Conservation (phyloP, 192 early-diverging fungal species). For the Podila epigama region DNA sequence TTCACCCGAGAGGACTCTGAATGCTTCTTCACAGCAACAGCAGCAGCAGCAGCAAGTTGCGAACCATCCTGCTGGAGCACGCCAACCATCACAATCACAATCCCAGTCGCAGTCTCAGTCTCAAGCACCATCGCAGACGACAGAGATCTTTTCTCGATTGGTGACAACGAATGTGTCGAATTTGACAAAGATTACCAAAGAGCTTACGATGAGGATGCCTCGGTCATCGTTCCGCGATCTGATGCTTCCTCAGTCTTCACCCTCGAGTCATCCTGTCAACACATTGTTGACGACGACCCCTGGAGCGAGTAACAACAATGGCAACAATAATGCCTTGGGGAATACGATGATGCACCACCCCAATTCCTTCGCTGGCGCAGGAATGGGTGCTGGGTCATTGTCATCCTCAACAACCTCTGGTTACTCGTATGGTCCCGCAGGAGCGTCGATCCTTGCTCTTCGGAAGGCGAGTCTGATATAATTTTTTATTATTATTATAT, state of each 20-base stretch:
- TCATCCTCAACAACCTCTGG: neutral
- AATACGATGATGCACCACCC: neutral
- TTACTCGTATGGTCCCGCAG: slow-evolving; percentile 9
- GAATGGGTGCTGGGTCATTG: neutral
- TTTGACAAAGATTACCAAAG: slow-evolving; percentile 41
- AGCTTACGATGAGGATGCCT: slow-evolving; percentile 37
- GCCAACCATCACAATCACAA: neutral
- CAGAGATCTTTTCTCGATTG: slow-evolving; percentile 37
- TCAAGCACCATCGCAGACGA: slow-evolving; percentile 1
- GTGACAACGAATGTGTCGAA: slow-evolving; percentile 40
- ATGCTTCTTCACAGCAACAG: neutral
- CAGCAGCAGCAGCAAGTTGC: neutral
- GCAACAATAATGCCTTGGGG: neutral
- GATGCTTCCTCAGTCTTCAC: neutral
- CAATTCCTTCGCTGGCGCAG: slow-evolving; percentile 37
- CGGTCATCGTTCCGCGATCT: slow-evolving; percentile 37
- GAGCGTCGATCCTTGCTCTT: slow-evolving; percentile 22
- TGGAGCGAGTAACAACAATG: neutral
- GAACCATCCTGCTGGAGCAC: too few species aligned
- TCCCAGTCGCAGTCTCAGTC: neutral
- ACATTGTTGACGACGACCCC: neutral
- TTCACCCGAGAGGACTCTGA: slow-evolving; percentile 12
- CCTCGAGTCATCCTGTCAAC: neutral
- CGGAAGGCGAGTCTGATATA: slow-evolving; percentile 37
- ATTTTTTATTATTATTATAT: too few species aligned